phyloP scores from a whole-genome alignment of 305 asterid species.

The Ilex paraguariensis region DNA sequence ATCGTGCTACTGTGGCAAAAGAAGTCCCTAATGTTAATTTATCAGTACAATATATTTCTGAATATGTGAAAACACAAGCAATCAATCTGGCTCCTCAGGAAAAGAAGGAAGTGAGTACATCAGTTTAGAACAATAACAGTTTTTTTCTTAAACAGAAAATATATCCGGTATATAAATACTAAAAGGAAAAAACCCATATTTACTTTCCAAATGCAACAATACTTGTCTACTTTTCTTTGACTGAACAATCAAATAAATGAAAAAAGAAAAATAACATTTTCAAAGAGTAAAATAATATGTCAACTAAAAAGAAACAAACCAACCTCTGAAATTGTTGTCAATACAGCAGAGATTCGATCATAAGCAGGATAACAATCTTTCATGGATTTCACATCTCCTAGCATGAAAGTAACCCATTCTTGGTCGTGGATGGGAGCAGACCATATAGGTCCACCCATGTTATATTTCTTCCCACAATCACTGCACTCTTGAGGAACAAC shows the following conservation, averaged over 20 bases:
- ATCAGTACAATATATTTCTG: too few relatives aligned
- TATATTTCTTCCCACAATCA: constrained; percentile 90
- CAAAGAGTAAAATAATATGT: background rate
- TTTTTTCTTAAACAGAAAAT: too few relatives aligned
- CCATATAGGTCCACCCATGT: constrained; percentile 99
- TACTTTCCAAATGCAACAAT: background rate
- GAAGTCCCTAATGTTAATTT: too few relatives aligned
- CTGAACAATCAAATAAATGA: constrained; percentile 5
- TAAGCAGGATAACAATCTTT: constrained; percentile 84
- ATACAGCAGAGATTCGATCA: constrained; percentile 67
- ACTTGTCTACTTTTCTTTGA: background rate
- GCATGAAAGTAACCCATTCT: constrained; percentile 82
- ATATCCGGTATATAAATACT: too few relatives aligned
- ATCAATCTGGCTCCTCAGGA: too few relatives aligned
- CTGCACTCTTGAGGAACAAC: constrained; percentile 78
- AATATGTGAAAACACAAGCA: too few relatives aligned
- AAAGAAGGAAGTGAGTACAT: too few relatives aligned
- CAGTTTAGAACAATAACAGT: too few relatives aligned
- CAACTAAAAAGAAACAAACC: constrained; percentile 8
- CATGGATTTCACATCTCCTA: constrained; percentile 65
- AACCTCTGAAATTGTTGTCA: constrained; percentile 96
- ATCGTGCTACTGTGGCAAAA: too few relatives aligned
- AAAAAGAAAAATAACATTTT: background rate
- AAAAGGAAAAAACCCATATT: background rate
- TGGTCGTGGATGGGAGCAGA: constrained; percentile 95